Conservation (phyloP, 2,329 filamentous ascomycete genomes). For the Fusarium multiceps region DNA sequence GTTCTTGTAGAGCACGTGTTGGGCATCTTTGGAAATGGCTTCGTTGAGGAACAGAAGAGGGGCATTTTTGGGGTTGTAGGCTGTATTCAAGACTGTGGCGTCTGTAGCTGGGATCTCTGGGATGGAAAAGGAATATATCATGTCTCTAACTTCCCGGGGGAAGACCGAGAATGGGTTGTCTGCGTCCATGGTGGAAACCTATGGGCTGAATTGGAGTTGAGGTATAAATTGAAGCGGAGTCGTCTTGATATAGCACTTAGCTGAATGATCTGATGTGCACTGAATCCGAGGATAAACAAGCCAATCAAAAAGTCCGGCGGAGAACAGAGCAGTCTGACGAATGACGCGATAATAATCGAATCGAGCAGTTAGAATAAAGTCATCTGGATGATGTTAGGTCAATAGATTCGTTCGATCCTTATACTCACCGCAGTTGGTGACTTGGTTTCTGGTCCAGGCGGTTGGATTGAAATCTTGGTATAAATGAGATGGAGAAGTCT, state of each 20-base stretch:
- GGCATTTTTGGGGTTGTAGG: background rate
- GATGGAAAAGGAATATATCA: background rate
- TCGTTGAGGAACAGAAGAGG: background rate
- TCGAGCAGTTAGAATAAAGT: too few relatives aligned
- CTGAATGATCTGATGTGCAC: background rate
- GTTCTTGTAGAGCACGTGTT: background rate
- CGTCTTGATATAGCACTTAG: background rate
- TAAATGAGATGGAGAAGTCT: too few relatives aligned
- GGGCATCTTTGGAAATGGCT: background rate
- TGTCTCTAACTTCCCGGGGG: background rate
- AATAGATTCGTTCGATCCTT: too few relatives aligned
- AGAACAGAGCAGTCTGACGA: too few relatives aligned
- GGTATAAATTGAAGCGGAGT: background rate
- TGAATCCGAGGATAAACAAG: background rate
- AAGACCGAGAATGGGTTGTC: background rate
- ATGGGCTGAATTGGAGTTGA: background rate
- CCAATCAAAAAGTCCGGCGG: too few relatives aligned
- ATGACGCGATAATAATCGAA: too few relatives aligned
- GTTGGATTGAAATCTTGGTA: too few relatives aligned
- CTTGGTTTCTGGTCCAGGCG: too few relatives aligned
- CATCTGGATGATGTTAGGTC: too few relatives aligned
- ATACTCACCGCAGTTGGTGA: too few relatives aligned
- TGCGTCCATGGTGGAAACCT: fast-evolving
- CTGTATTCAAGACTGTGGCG: background rate
- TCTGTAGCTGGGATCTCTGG: background rate